Base-by-base conservation (phyloP, 2,329 filamentous ascomycete genomes). In the Aureobasidium sp. region DNA sequence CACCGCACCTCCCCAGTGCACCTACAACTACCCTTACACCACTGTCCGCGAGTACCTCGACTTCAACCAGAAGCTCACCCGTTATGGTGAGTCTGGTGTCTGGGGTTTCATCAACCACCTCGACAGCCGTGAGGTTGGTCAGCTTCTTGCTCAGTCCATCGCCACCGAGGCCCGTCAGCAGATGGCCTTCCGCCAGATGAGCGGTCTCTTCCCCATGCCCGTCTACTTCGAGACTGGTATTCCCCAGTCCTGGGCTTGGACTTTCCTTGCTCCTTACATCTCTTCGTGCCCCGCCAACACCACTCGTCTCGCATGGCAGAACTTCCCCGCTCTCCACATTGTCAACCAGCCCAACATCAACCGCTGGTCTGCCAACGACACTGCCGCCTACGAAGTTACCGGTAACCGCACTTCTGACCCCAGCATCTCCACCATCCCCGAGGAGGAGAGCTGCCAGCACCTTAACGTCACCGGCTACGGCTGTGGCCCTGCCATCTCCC, bases 221-320 rank as follows among this genome's bases (percentile, higher is more conserved):
- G 87, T 88, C 11, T 94, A 88, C 88, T 91, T 93, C 70, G 85
- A 90, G 68, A 80, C 85, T 6, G 89, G 89, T 42, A 85, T 93
- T 27, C 90, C 89, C 0, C 90, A 95, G 72, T 90, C 86, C 0
- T 95, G 90, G 89, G 84, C 86, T 0, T 95, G 90, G 90, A 88
- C 89, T 0, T 80, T 90, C 24, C 79, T 94, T 5, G 89, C 90
- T 0, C 90, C 89, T 0, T 91, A 91, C 74, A 92, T 95, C 72
- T 85, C 83, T 39, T 86, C 81, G 5, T 95, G 90, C 72, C 90
- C 90, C 0, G 76, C 75, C 47, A 84, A 87, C 71, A 85, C 87
- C 67, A 93, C 89, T 0, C 84, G 89, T 7, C 78, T 95, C 33
- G 81, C 85, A 27, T 95, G 90, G 90, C 88, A 93, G 72, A 95